Conservation (phyloP, 2,329 filamentous ascomycete species). For the Neurospora sp. region DNA sequence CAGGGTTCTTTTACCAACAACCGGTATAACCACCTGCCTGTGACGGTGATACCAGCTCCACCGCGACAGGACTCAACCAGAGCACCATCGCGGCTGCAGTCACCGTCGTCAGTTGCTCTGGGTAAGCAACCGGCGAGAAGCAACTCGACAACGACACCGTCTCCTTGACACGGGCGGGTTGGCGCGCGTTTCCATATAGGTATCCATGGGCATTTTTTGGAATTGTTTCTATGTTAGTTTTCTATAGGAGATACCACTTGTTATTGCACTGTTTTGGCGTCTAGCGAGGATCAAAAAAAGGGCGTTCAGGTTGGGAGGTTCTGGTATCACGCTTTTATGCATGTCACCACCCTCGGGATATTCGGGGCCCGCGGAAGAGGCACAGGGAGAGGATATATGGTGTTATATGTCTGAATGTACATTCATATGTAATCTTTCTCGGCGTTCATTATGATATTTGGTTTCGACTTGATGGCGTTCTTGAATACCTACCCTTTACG, state of each 20-base stretch:
- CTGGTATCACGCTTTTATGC: neutral
- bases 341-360: neutral
- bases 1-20: neutral
- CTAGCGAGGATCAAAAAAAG: neutral
- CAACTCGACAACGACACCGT: neutral
- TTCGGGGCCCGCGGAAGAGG: neutral
- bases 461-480: neutral
- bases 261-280: neutral
- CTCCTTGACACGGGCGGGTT: neutral
- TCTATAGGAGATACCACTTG: neutral
- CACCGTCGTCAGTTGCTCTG: neutral
- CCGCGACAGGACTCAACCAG: neutral
- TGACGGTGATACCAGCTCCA: neutral
- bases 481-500: neutral
- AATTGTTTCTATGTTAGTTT: neutral
- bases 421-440: neutral
- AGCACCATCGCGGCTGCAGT: neutral
- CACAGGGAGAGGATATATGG: neutral
- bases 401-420: neutral
- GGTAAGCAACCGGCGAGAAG: neutral
- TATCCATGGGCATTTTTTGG: neutral
- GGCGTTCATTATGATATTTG: neutral
- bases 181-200: neutral
- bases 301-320: neutral
- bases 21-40: neutral